Evolutionary conservation across 345 rosid species (phyloP), one percentile per base, ranked within the genome.

Genomic region (Eutrema yunnanense): DNA sequence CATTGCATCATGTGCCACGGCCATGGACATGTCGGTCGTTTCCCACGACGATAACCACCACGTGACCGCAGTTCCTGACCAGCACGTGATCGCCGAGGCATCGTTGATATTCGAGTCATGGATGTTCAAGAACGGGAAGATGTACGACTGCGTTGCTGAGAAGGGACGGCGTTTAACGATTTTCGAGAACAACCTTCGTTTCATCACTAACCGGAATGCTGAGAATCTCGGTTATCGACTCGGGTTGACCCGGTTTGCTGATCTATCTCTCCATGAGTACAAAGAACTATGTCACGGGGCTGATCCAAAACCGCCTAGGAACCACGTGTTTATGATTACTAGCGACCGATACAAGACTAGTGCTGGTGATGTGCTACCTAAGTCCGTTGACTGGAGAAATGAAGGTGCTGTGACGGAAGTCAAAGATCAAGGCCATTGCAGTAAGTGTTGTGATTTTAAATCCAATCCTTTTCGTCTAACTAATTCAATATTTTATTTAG

Each of bases 361-460:
- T 71, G 80, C 58, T 67, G 81, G 80, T 3, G 68, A 53, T 47
- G 82, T 77, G 43, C 69, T 83, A 74, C 97, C 92, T 26, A 78
- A 81, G 71, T 80, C 92, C 0, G 81, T 89, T 4, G 98, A 89
- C 50, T 92, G 98, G 98, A 89, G 98, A 62, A 83, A 80, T 72
- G 82, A 88, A 74, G 90, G 94, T 2, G 94, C 86, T 9, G 89
- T 89, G 7, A 75, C 90, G 32, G 64, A 83, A 1, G 81, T 92
- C 55, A 92, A 92, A 83, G 88, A 89, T 81, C 97, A 88, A 79
- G 96, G 96, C 52, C 77, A 80, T 2, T 92, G 96, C 43, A 90
- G 96, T 84, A 86, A 71, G 84, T 65, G 0, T 50, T 6, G 27
- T 50, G 3, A 34, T 34, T 33, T 34, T 33, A 55, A 33, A 32